These are phyloP conservation scores for Fusarium domesticum DNA, from an alignment of 2,329 filamentous ascomycete genomes.

Conservation along the genomic window DNA sequence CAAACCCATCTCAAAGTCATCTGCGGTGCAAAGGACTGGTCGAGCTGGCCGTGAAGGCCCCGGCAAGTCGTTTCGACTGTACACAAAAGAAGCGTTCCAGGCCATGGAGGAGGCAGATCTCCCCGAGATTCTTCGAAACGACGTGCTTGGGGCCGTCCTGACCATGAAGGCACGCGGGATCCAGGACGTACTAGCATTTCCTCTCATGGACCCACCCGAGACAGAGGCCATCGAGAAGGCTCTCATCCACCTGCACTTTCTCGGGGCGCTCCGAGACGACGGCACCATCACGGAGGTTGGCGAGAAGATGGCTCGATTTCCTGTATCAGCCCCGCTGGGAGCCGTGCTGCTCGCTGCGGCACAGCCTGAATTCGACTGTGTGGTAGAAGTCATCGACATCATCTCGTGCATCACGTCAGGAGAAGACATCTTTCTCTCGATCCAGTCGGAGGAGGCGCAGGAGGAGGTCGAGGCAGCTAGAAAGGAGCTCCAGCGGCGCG, in stretches of 20 bases:
- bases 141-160: slow-evolving; percentile 79
- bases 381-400: slow-evolving; percentile 83
- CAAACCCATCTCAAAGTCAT: slow-evolving; percentile 89
- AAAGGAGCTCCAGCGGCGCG: slow-evolving; percentile 57
- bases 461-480: slow-evolving; percentile 54
- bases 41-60: slow-evolving; percentile 89
- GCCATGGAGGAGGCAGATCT: slow-evolving; percentile 68
- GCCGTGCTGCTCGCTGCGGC: slow-evolving; percentile 80
- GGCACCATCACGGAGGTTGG: slow-evolving; percentile 74
- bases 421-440: slow-evolving; percentile 60
- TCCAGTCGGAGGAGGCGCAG: slow-evolving; percentile 55
- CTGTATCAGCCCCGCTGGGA: slow-evolving; percentile 76
- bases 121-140: slow-evolving; percentile 88
- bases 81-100: slow-evolving; percentile 75
- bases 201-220: slow-evolving; percentile 78
- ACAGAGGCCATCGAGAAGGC: slow-evolving; percentile 77
- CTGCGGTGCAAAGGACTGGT: slow-evolving; percentile 85
- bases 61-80: slow-evolving; percentile 86
- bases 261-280: slow-evolving; percentile 70
- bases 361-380: slow-evolving; percentile 65
- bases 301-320: slow-evolving; percentile 74
- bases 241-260: slow-evolving; percentile 72
- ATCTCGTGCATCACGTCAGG: slow-evolving; percentile 63
- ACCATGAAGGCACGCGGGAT: slow-evolving; percentile 93
- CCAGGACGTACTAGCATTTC: slow-evolving; percentile 76